These are phyloP conservation scores for Spathaspora boniae DNA, from an alignment of 805 yeast species.

Conservation along the genomic window DNA sequence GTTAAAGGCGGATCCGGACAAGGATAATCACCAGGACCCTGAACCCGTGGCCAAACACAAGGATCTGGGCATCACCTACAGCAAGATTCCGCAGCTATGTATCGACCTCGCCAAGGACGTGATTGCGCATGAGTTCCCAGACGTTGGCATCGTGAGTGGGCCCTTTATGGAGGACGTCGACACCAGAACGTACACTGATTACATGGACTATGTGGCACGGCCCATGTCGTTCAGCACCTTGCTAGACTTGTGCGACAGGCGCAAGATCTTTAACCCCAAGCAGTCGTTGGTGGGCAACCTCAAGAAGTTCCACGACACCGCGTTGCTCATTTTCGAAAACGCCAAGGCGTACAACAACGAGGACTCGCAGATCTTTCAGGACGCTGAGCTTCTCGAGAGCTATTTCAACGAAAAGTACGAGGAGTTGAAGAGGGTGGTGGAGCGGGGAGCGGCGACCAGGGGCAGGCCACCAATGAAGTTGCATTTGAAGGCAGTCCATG, in stretches of 20 bases:
- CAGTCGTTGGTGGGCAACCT: constrained; percentile 41
- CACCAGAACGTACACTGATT: constrained; percentile 72
- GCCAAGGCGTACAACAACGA: constrained; percentile 78
- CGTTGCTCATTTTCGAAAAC: constrained; percentile 66
- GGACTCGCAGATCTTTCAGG: constrained; percentile 65
- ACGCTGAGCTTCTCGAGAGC: constrained; percentile 59
- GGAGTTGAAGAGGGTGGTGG: constrained; percentile 22
- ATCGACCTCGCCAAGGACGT: constrained; percentile 34
- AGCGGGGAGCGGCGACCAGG: constrained; percentile 14
- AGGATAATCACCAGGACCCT: too few relatives aligned
- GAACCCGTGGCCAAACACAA: constrained; percentile 7
- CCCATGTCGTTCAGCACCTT: constrained; percentile 74
- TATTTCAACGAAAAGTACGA: constrained; percentile 44
- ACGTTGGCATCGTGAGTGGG: constrained; percentile 53
- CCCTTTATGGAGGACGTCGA: constrained; percentile 78
- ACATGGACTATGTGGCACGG: constrained; percentile 63
- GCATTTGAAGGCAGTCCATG: constrained; percentile 16
- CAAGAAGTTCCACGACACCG: constrained; percentile 55
- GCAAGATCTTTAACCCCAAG: constrained; percentile 34
- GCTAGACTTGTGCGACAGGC: constrained; percentile 46
- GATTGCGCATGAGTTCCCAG: constrained; percentile 43
- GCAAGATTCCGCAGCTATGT: constrained; percentile 19
- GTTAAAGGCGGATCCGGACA: constrained; percentile 9
- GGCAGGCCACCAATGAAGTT: constrained; percentile 14
- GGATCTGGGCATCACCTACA: constrained; percentile 14